phyloP scores from a whole-genome alignment of 2,329 filamentous ascomycete species.

The Leptosphaerulina australis region DNA sequence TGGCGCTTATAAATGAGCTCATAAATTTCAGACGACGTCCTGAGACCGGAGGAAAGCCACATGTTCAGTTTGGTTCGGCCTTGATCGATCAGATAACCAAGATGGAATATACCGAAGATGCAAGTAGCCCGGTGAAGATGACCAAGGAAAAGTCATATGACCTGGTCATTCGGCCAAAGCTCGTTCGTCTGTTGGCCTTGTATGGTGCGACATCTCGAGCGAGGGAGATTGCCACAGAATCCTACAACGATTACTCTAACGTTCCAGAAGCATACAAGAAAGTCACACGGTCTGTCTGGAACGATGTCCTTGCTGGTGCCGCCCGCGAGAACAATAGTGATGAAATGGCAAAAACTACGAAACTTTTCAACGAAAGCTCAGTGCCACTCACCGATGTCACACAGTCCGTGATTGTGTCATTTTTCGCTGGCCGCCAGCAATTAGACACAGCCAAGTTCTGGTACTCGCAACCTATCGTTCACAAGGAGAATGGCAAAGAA shows the following conservation, averaged over 20 bases:
- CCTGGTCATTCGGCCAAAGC: slow-evolving; percentile 13
- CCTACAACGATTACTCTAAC: slow-evolving; percentile 20
- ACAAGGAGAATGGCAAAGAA: slow-evolving; percentile 12
- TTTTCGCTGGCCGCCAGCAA: slow-evolving; percentile 65
- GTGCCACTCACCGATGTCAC: slow-evolving; percentile 47
- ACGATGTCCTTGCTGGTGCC: slow-evolving; percentile 64
- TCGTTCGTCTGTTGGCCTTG: slow-evolving; percentile 28
- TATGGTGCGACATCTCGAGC: slow-evolving; percentile 37
- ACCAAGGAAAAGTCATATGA: slow-evolving; percentile 11
- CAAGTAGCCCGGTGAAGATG: neutral
- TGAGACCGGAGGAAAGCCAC: slow-evolving; percentile 46
- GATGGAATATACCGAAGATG: slow-evolving; percentile 1
- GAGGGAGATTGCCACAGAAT: slow-evolving; percentile 26
- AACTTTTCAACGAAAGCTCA: slow-evolving; percentile 55
- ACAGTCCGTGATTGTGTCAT: slow-evolving; percentile 62
- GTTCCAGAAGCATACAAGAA: slow-evolving; percentile 2
- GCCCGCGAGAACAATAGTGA: slow-evolving; percentile 63
- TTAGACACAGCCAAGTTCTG: slow-evolving; percentile 69
- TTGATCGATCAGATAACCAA: slow-evolving; percentile 31
- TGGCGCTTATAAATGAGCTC: slow-evolving; percentile 20
- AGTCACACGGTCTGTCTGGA: slow-evolving; percentile 28
- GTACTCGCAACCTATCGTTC: slow-evolving; percentile 64
- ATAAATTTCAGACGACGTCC: slow-evolving; percentile 35
- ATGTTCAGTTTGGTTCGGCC: slow-evolving; percentile 50
- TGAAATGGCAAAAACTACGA: slow-evolving; percentile 63